These are phyloP conservation scores for Aspergillus sp. DNA, from an alignment of 2,329 filamentous ascomycete genomes.

Conservation along the genomic window DNA sequence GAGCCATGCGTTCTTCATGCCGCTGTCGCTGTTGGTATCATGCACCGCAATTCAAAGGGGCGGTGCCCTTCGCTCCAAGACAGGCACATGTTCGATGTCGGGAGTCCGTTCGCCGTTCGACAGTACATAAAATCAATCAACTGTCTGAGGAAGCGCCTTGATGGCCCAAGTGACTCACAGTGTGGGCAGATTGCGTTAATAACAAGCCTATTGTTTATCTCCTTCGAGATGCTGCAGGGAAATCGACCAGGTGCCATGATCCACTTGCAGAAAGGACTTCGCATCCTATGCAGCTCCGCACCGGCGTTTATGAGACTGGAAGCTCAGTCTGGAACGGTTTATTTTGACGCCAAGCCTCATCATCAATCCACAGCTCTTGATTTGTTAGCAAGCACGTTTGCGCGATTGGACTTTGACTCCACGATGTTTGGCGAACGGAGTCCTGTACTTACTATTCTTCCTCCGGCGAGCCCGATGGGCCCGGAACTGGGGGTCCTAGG, in stretches of 20 bases:
- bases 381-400: neutral
- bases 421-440: conserved; percentile 2
- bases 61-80: neutral
- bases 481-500: neutral
- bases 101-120: neutral
- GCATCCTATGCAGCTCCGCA: neutral
- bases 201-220: conserved; percentile 37
- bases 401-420: conserved; percentile 1
- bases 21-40: conserved; percentile 3
- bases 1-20: conserved; percentile 7
- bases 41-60: neutral
- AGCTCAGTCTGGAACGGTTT: too few relatives aligned
- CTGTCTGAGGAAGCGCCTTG: conserved; percentile 2
- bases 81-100: neutral
- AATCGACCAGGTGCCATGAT: conserved; percentile 3
- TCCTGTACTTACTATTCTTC: neutral
- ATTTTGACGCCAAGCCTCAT: too few relatives aligned
- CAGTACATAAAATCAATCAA: conserved; percentile 3
- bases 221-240: conserved; percentile 35
- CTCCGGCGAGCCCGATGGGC: neutral
- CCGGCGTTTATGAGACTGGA: neutral
- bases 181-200: conserved; percentile 27
- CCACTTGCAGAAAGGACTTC: conserved; percentile 5
- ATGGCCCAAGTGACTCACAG: neutral
- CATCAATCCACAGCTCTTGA: neutral